Base-by-base conservation (phyloP, 2,329 filamentous ascomycete genomes). In the Lecanicillium sp. region DNA sequence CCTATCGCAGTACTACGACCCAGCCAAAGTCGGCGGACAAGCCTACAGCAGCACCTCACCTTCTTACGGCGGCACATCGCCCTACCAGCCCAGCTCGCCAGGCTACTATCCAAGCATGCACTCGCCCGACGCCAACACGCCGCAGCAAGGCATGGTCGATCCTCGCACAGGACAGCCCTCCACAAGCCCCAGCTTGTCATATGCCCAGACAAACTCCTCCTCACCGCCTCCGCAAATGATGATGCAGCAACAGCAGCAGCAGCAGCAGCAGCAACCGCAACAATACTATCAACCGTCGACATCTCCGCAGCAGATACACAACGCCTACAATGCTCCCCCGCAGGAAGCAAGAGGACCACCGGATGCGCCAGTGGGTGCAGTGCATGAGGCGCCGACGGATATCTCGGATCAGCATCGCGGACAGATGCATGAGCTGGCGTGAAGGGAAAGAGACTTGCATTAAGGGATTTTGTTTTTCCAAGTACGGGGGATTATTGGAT, bases 361-460 rank as follows among this genome's bases (percentile, higher is more conserved):
- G 22, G 30, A 15, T 5, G 29, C 30, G 22, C 14, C 22, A 8
- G 9, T 12, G 14, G 28, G 32, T 4, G 12, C 18, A 4, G 27
- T 32, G 14, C 40, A 42, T 22, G 40, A 42, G 35, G 40, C 35
- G 13, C 40, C 40, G 15, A 17, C 35, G 8, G 35, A 33, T n/a
- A 35, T 27, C 17, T 25, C 35, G 9, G 35, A 34, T n/a, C 35
- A 36, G 12, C 40, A 42, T 15, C 40, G 40, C 9, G 40, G 40
- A 15, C 35, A 42, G 27, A 42, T 38, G 35, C 40, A 42, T 4
- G 40, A 42, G 29, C n/a, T 42, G 13, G 25, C 25, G 27, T 42
- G 35, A 25, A 33, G 11, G 22, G 22, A 11, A 25, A 25, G n/a
- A n/a, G n/a, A n/a, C n/a, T n/a, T n/a, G n/a, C n/a, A n/a, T n/a